These are phyloP conservation scores for Phytophthora pseudosyringae DNA, from an alignment of 352 stramenopile genomes.

Conservation along the genomic window DNA sequence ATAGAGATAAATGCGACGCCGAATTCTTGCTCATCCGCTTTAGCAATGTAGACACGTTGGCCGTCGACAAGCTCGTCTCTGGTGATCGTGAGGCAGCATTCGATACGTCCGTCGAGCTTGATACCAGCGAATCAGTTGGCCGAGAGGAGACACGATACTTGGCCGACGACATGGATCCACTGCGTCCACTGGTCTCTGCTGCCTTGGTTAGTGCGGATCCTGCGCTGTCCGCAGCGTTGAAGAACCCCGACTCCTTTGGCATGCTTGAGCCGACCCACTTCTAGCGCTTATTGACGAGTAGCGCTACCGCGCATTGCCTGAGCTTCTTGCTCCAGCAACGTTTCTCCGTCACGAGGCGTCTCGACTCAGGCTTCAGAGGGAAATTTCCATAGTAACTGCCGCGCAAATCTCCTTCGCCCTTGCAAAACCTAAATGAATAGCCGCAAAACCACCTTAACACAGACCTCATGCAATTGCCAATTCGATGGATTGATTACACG, in stretches of 20 bases:
- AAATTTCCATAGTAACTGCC: conserved; percentile 26
- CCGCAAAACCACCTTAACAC: too few relatives aligned
- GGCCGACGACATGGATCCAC: conserved; percentile 19
- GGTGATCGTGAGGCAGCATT: conserved; percentile 3
- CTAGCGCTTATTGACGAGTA: conserved; percentile 9
- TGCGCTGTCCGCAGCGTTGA: conserved; percentile 18
- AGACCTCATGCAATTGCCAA: conserved; percentile 12
- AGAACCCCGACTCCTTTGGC: conserved; percentile 30
- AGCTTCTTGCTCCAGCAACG: neutral
- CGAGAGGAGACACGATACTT: conserved; percentile 31
- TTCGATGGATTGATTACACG: conserved; percentile 33
- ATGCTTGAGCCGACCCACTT: conserved; percentile 7
- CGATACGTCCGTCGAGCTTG: conserved; percentile 7
- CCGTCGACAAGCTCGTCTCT: conserved; percentile 15
- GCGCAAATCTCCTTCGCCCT: neutral
- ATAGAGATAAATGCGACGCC: conserved; percentile 13
- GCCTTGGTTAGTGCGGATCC: neutral
- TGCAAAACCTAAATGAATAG: neutral
- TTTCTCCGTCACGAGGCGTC: neutral
- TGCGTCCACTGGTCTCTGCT: conserved; percentile 2
- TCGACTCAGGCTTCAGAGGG: conserved; percentile 2
- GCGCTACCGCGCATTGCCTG: conserved; percentile 10
- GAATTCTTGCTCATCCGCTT: conserved; percentile 40
- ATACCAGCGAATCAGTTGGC: conserved; percentile 5
- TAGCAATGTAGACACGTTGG: conserved; percentile 32